Conservation (phyloP, 805 yeast species). For the Peterozyma toletana region DNA sequence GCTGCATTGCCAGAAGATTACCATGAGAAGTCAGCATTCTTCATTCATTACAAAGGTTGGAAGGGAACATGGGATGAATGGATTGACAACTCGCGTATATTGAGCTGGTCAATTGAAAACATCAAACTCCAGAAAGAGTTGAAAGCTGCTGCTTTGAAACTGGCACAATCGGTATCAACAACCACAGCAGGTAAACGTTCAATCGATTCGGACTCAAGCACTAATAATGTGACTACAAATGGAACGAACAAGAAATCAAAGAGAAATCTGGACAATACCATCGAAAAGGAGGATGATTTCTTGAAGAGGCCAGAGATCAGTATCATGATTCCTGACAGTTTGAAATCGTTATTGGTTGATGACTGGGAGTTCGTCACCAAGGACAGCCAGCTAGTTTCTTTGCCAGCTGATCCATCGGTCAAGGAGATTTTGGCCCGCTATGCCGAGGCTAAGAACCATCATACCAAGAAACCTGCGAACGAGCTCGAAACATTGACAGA, state of each 20-base stretch:
- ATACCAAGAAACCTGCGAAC: slow-evolving; percentile 18
- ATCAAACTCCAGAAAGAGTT: slow-evolving; percentile 54
- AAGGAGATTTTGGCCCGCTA: slow-evolving; percentile 49
- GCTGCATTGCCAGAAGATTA: slow-evolving; percentile 21
- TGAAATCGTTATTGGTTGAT: slow-evolving; percentile 71
- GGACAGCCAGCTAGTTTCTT: slow-evolving; percentile 57
- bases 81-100: slow-evolving; percentile 66
- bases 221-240: not conserved
- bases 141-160: slow-evolving; percentile 35
- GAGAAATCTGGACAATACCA: slow-evolving; percentile 5
- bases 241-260: not conserved
- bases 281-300: slow-evolving; percentile 21
- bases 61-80: slow-evolving; percentile 95
- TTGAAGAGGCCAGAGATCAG: slow-evolving; percentile 39
- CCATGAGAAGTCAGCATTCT: slow-evolving; percentile 36
- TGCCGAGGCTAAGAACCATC: slow-evolving; percentile 17
- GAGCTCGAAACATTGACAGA: slow-evolving; percentile 46
- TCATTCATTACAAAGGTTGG: slow-evolving; percentile 93
- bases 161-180: slow-evolving; percentile 12
- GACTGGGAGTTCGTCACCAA: slow-evolving; percentile 93
- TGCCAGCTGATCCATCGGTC: slow-evolving; percentile 57
- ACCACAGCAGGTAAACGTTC: slow-evolving; percentile 5
- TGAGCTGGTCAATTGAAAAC: slow-evolving; percentile 65
- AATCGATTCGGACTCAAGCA: not conserved
- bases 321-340: slow-evolving; percentile 51